Base-by-base conservation (phyloP, 768 basidiomycete genomes). In the Hygrophorus pudorinus region DNA sequence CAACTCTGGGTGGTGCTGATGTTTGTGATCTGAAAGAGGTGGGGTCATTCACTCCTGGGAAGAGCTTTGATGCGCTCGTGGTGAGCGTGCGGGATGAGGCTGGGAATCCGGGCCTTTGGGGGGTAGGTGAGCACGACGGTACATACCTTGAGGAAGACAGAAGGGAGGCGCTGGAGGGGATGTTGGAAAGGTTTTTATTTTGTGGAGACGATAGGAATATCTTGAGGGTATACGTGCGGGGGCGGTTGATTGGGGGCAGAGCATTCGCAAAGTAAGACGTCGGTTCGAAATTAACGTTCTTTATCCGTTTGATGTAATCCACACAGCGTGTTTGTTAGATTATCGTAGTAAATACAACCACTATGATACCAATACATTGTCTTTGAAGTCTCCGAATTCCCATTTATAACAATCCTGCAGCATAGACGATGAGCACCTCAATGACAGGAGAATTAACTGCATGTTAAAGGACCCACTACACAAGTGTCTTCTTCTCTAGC, bases 171-270 rank as follows among this genome's bases (percentile, higher is more conserved):
- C 57, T 89, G 44, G 71, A 76, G 48, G 68, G 63, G 37, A 66
- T 76, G 60, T 67, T 97, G 52, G 92, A 96, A 64, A 71, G 79
- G 48, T 91, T 93, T 62, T 65, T 94, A 50, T 91, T 89, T 56
- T 78, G 79, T 33, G 90, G 88, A 5, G 91, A 94, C 59, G 80
- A 88, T 57, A 69, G 89, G 57, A 93, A 91, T 61, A 79, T 96
- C 45, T 64, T 64, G 40, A 68, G 71, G 45, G 92, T 97, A 14
- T 92, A 81, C 55, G 92, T 98, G 12, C 81, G 86, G 54, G 92
- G 93, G 1, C 60, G 66, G 35, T 59, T 77, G 29, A 76, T 97
- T 29, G 92, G 89, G 8, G 93, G 93, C 10, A 68, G 63, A 38
- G 67, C 65, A 38, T 61, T 59, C 42, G 24, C 24, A 7, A 24